Evolutionary conservation across 2,329 filamentous ascomycete species (phyloP), one percentile per base, ranked within the genome.

Genomic region (Neonectria punicea): DNA sequence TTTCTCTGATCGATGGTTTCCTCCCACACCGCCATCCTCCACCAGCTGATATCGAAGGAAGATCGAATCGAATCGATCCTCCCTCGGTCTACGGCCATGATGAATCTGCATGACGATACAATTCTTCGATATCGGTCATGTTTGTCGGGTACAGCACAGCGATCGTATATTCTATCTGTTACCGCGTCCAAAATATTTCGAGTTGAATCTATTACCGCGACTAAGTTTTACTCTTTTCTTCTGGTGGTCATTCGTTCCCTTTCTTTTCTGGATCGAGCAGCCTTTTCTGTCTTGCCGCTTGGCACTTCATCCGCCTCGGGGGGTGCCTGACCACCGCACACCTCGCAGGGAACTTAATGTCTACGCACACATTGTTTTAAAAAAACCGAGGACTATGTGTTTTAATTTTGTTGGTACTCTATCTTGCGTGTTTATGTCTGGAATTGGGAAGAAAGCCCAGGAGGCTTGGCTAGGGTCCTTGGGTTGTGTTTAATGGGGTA

Each of bases 81-180:
- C 61, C 44, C 65, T 53, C 54, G 61, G 67, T 54, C 79, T 80
- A 78, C 77, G 74, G 77, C 80, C 78, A 83, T 84, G 81, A 86
- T 83, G 84, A 84, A 83, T 83, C 79, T 85, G 81, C 84, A 87
- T 87, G 84, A 87, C 84, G 83, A 87, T 83, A 81, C 77, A 78
- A 80, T 78, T 78, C 74, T 79, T 81, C 78, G 80, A 80, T 80
- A 79, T 83, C 82, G 83, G 83, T 86, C 83, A 83, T 87, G 83
- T 83, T 78, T 86, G 85, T 87, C 86, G 84, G 84, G 86, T 81
- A 87, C 86, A 87, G 85, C 82, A 87, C 85, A 87, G 83, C 84
- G 84, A 85, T 86, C 81, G 79, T 83, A 78, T 74, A 78, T 71
- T 72, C 76, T 81, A 75, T 71, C 69, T 64, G 70, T 61, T 70